Base-by-base conservation (phyloP, 176 grass and related monocot species). In the Zoysia japonica region DNA sequence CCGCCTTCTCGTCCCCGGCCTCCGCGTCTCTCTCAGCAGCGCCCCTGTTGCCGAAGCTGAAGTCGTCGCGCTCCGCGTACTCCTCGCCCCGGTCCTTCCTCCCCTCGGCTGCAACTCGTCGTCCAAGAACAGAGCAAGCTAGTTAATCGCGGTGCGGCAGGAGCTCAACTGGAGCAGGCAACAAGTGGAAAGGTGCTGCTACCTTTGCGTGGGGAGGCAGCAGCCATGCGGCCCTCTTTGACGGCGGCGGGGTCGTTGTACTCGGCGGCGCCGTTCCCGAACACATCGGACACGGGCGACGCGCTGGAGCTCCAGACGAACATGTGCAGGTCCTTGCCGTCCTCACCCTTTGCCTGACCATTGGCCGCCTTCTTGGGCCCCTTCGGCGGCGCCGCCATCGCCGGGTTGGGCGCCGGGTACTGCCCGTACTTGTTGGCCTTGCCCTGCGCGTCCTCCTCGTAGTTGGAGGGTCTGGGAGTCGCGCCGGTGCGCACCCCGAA, bases 271-370 rank as follows among this genome's bases (percentile, higher is more conserved):
- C 77, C 77, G 80, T 89, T 93, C 61, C 88, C 90, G 79, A 99
- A 99, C 41, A 99, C 90, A 78, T 99, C 96, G 9, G 96, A 99
- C 17, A 99, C 96, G n/a, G 96, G 96, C 16, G 96, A 99, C 45
- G 92, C 90, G 74, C 96, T 99, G 40, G 96, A 93, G 86, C 96
- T 99, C 96, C 96, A 99, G 9, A 99, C 92, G 80, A 99, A 99
- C 96, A 99, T 99, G 88, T 95, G 96, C 73, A 99, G 87, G 78
- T 99, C 96, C 81, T 99, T 99, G 45, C 92, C 90, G 41, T 88
- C 90, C 45, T 99, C 92, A 59, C 91, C 96, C 75, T 91, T 85
- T 71, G 82, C 78, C 70, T 92, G 89, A 35, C 91, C 93, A 66
- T 97, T 97, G 3, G 15, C 88, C 20, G 39, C 65, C 71, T 81